Base-by-base conservation (phyloP, 768 basidiomycete genomes). In the Tylopilus rubrobrunneus region DNA sequence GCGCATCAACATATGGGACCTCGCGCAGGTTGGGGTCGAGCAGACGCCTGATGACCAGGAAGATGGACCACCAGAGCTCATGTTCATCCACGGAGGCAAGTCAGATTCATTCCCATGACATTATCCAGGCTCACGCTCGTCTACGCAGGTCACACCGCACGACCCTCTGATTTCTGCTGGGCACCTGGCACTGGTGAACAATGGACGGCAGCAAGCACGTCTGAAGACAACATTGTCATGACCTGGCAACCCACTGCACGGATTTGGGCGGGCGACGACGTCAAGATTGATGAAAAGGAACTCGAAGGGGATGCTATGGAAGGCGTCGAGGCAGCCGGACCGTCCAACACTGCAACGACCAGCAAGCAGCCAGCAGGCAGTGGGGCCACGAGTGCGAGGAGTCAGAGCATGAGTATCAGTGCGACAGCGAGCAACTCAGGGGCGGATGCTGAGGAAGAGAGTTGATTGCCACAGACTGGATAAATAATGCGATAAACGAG, bases 1-100 rank as follows among this genome's bases (percentile, higher is more conserved):
- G 41, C 79, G 97, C 10, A 81, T 99, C 57, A 95, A 97, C 62
- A 76, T 98, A 45, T 99, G 97, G 97, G 95, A 99, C 73, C 70
- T 98, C 53, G 79, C 84, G 23, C 81, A 87, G 56, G 96, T 98
- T 57, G 97, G 97, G 1, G 81, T 87, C 39, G 97, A 99, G 68
- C 97, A 99, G 70, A 91, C 92, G 2, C 97, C 96, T 4, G 97
- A 99, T 60, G 97, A 99, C 66, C 90, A 93, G 54, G 97, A 99
- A 68, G 97, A 99, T 64, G 97, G 97, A 1, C 94, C 97, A 15
- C 97, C 97, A 1, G 97, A 99, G 70, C 73, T 98, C 53, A 72
- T 98, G 59, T 99, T 99, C 70, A 82, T 98, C 45, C 97, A 99
- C 61, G 97, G 97, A 61, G 97, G 89, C 83, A 75, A 56, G 82